Conservation (phyloP, 257 asterid genomes). For the Salvia hispanica region DNA sequence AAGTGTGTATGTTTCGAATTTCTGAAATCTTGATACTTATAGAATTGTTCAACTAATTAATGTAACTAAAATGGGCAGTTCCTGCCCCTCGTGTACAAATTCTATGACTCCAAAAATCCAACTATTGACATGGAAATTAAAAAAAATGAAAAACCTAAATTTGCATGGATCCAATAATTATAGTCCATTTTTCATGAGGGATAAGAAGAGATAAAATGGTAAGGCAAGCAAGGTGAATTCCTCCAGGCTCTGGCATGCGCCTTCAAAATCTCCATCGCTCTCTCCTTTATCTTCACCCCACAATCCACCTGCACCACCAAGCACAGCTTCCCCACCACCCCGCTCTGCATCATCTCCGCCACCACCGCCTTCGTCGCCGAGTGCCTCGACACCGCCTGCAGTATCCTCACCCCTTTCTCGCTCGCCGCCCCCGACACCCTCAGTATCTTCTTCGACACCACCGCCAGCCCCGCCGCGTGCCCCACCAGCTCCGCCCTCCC, state of each 20-base stretch:
- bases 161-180: too few relatives aligned
- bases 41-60: neutral
- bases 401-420: conserved; percentile 66
- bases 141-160: too few relatives aligned
- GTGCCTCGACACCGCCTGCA: conserved; percentile 55
- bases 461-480: conserved; percentile 80
- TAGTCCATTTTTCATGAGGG: conserved; percentile 39
- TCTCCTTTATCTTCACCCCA: conserved; percentile 63
- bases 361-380: conserved; percentile 51
- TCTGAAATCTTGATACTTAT: too few relatives aligned
- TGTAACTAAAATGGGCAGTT: neutral
- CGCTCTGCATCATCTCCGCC: conserved; percentile 72
- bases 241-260: conserved; percentile 69
- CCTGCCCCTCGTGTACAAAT: neutral
- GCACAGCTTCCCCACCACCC: conserved; percentile 70
- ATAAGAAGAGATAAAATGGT: conserved; percentile 43
- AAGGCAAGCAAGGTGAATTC: conserved; percentile 59
- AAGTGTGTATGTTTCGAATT: too few relatives aligned
- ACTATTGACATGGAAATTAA: neutral
- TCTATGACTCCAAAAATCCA: neutral
- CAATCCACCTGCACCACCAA: conserved; percentile 65
- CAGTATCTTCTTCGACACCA: conserved; percentile 76
- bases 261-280: conserved; percentile 65
- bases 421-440: conserved; percentile 75
- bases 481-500: conserved; percentile 70